These are phyloP conservation scores for Claviceps citrina DNA, from an alignment of 2,329 filamentous ascomycete species.

Conservation along the genomic window DNA sequence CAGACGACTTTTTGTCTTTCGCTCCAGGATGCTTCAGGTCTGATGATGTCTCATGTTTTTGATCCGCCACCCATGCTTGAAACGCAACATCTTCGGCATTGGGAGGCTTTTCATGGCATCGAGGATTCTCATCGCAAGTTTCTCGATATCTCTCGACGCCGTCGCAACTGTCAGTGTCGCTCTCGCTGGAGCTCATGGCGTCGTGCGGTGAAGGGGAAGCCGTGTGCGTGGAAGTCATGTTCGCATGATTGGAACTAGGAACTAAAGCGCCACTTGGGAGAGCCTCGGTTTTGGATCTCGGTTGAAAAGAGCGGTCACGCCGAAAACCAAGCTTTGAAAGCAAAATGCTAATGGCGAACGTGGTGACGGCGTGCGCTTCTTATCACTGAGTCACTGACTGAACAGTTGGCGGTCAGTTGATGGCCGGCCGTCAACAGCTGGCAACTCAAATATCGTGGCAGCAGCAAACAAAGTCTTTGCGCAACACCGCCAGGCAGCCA, in stretches of 20 bases:
- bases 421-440: neutral
- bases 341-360: neutral
- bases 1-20: neutral
- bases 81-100: slow-evolving; percentile 7
- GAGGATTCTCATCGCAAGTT: no score
- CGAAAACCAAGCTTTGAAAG: no score
- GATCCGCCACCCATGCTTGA: slow-evolving; percentile 5
- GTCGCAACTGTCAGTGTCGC: slow-evolving; percentile 7
- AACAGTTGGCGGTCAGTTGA: neutral
- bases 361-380: neutral
- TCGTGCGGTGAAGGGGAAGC: neutral
- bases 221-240: neutral
- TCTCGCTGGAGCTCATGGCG: neutral
- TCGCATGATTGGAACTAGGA: no score
- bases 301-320: neutral
- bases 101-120: neutral
- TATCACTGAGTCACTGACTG: neutral
- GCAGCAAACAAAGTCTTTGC: neutral
- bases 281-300: neutral
- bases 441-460: neutral
- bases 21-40: neutral
- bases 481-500: neutral
- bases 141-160: slow-evolving; percentile 5
- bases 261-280: no score
- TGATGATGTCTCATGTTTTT: neutral